Base-by-base conservation (phyloP, 495 filamentous ascomycete species). In the Recurvomyces mirabilis region DNA sequence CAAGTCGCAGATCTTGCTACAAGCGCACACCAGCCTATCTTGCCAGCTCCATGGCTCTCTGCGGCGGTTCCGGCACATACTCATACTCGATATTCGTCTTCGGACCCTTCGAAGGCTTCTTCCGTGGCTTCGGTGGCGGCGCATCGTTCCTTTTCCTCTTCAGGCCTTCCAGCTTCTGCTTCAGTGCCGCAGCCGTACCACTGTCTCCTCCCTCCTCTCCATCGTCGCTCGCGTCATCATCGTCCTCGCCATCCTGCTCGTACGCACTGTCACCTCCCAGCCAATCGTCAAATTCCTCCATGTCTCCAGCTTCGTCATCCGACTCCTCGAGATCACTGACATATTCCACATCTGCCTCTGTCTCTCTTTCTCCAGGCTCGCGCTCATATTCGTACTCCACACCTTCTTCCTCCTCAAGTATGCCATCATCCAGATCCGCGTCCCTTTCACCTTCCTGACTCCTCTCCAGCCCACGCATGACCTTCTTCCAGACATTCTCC, bases 401-500 rank as follows among this genome's bases (percentile, higher is more conserved):
- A 33, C 81, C 74, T 43, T 82, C 71, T 19, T 81, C 78, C 49
- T 94, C 87, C 3, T 87, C 89, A 56, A 89, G 84, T 54, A 85
- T 75, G 7, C 79, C 82, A 45, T 81, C 73, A 56, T 95, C 89
- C 58, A 88, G 57, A 60, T 95, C 89, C 66, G 84, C 77, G 65
- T 96, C 91, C 51, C 87, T 70, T 54, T 70, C 71, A 34, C 81
- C 91, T 59, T 91, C 84, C 19, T 88, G 87, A 52, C 78, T 75
- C 44, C 79, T 72, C 72, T 96, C 93, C 60, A 96, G 66, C 1
- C 87, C 88, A 33, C 79, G 78, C 35, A 98, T 72, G 20, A 98
- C 93, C 74, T 86, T 91, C 80, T 94, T 94, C 91, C 91, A 98
- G 49, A 98, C 87, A 12, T 69, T 70, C 62, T 93, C 84, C 59